Base-by-base conservation (phyloP, 148 eudicot genomes). In the Persicaria maculosa region DNA sequence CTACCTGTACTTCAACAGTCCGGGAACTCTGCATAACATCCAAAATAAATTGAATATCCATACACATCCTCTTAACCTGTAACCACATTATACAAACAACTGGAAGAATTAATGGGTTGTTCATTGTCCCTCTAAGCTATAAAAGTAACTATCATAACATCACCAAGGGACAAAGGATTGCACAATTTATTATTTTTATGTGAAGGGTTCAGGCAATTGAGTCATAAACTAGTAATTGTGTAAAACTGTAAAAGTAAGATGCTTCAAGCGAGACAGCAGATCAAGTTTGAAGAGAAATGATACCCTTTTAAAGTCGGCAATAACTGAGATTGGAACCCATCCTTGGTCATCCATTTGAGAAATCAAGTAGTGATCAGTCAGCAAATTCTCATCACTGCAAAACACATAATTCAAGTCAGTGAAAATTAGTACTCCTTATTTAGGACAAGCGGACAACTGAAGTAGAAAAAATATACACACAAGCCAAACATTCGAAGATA, bases 261-360 rank as follows among this genome's bases (percentile, higher is more conserved):
- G 40, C 31, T 19, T 22, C 40, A 76, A 17, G 14, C 17, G 50
- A 31, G 45, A 40, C 40, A 52, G 22, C 9, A 74, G 57, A 75
- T 68, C 52, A 74, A 58, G 22, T 45, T 61, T 31, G 46, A 72
- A 53, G 44, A 47, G 17, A 46, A 14, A 71, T 16, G 47, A 73
- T 90, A 95, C 98, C 94, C 97, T 87, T 72, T 92, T 95, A 57
- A 95, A 95, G 75, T 83, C 92, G 16, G 98, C 96, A 76, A 95
- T 90, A 15, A 65, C 77, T 48, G 89, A 83, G 72, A 95, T 82
- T 20, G 92, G 85, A 79, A 92, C 96, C 97, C 98, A 92, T 80
- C 98, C 98, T 77, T 95, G 81, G 68, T 79, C 85, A 78, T 92
- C 92, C 98, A 95, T 92, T 80, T 79, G 86, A 54, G 96, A 88